Percentiles rank a stretch among this genome's conserved stretches.
These are phyloP conservation scores for Pneumocystis jirovecii DNA, from an alignment of 1,139 yeast species.

Conservation along the genomic window DNA sequence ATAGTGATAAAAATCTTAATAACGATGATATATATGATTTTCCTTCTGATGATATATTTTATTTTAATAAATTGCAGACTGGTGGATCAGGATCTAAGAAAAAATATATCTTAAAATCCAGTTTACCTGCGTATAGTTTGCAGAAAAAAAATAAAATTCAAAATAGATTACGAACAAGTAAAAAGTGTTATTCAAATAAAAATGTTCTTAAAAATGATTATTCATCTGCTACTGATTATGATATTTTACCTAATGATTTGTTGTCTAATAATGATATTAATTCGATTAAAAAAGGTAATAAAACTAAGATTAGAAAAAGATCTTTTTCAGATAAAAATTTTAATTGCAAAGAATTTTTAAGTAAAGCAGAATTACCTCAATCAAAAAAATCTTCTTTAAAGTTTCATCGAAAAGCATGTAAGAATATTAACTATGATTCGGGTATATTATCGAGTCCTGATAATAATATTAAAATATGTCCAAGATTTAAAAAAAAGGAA, in stretches of 20 bases:
- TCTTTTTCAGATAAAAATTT: background rate
- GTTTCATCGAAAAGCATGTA: background rate
- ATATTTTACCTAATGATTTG: background rate
- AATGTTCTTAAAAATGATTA: slow-evolving; percentile 47
- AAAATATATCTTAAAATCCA: background rate
- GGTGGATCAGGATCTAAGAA: background rate
- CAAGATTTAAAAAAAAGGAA: background rate
- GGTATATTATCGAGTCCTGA: background rate
- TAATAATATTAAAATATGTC: background rate
- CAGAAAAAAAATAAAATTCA: background rate
- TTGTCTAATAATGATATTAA: background rate
- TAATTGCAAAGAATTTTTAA: background rate
- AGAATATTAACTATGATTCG: background rate
- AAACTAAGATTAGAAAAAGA: background rate
- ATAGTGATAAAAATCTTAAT: background rate
- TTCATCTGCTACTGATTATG: slow-evolving; percentile 1
- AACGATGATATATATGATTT: background rate
- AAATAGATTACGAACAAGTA: background rate
- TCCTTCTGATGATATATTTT: background rate
- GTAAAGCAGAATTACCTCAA: background rate
- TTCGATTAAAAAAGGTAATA: background rate
- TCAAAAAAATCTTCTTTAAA: background rate
- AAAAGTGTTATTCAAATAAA: slow-evolving; percentile 40
- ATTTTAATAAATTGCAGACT: background rate
- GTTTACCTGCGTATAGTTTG: background rate